Evolutionary conservation across 345 rosid genomes (phyloP).

Genomic region (Euphorbia pulcherrima): DNA sequence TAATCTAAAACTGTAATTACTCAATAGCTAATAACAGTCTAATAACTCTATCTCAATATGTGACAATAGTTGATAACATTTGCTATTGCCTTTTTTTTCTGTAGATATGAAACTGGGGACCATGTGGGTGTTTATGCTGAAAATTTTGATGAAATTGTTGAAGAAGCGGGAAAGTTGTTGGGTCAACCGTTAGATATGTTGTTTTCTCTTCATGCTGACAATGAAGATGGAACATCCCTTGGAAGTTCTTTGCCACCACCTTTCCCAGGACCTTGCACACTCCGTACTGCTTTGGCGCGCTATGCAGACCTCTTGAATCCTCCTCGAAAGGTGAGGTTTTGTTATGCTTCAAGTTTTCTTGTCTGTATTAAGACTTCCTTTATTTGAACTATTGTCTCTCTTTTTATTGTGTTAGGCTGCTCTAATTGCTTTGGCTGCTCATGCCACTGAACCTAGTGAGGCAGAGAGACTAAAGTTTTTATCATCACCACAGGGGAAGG

Average conservation of each 20-base stretch:
- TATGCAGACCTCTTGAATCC: constrained; percentile 76
- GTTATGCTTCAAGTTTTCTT: constrained; percentile 4
- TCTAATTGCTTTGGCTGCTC: constrained; percentile 81
- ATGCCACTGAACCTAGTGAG: constrained; percentile 81
- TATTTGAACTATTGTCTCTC: background rate
- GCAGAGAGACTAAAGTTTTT: constrained; percentile 40
- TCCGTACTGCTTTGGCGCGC: constrained; percentile 56
- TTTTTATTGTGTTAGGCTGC: constrained; percentile 54
- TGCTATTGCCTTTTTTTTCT: background rate
- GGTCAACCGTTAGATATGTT: constrained; percentile 59
- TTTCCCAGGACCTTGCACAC: constrained; percentile 78
- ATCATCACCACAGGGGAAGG: constrained; percentile 31
- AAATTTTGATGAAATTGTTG: constrained; percentile 64
- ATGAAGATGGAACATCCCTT: constrained; percentile 67
- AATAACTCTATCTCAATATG: no score
- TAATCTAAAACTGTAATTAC: no score
- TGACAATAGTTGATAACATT: background rate
- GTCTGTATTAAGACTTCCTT: constrained; percentile 8
- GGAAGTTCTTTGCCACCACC: constrained; percentile 70
- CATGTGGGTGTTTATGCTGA: constrained; percentile 76
- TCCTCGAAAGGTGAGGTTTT: constrained; percentile 63
- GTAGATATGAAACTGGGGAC: constrained; percentile 76
- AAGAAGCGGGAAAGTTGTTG: constrained; percentile 65
- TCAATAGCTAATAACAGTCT: no score
- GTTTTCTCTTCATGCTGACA: constrained; percentile 72